Percentiles rank a stretch among this genome's conserved stretches.
These are phyloP conservation scores for Diaporthe humulicola DNA, from an alignment of 2,329 filamentous ascomycete genomes.

Conservation along the genomic window DNA sequence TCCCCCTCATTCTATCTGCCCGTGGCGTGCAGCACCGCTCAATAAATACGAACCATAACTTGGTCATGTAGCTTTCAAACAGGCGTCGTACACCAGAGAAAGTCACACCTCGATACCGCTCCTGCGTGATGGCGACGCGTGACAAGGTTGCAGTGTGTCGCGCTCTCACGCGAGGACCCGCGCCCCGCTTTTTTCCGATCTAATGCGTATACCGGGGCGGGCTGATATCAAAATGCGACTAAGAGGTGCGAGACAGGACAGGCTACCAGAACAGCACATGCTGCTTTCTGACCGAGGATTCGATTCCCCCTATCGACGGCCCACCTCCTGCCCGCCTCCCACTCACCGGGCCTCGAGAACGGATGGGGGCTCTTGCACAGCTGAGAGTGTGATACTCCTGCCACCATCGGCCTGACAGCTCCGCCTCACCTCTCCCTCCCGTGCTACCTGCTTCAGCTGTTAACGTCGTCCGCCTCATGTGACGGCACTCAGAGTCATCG, in stretches of 20 bases:
- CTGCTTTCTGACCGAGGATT: background rate
- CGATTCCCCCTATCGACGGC: background rate
- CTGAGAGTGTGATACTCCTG: background rate
- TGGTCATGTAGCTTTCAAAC: conserved; percentile 13
- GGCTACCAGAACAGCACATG: conserved; percentile 16
- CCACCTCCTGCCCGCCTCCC: conserved; percentile 4
- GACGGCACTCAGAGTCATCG: background rate
- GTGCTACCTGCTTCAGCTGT: conserved; percentile 11
- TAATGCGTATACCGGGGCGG: conserved; percentile 23
- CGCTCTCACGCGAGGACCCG: conserved; percentile 39
- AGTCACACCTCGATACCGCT: conserved; percentile 33
- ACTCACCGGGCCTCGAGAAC: background rate
- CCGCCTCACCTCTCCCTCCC: background rate
- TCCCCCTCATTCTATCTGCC: background rate
- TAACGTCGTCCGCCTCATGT: background rate
- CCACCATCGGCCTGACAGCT: conserved; percentile 5
- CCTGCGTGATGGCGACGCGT: conserved; percentile 38
- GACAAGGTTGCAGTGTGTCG: conserved; percentile 36
- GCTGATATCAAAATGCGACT: conserved; percentile 12
- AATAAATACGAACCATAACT: conserved; percentile 25
- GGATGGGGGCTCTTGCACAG: background rate
- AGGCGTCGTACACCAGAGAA: conserved; percentile 6
- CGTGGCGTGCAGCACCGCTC: background rate
- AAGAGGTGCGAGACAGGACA: background rate
- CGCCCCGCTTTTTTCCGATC: conserved; percentile 1